Percentiles rank a stretch among this genome's conserved stretches.
phyloP scores from a whole-genome alignment of 1,139 yeast species.

The Geotrichum fermentans region DNA sequence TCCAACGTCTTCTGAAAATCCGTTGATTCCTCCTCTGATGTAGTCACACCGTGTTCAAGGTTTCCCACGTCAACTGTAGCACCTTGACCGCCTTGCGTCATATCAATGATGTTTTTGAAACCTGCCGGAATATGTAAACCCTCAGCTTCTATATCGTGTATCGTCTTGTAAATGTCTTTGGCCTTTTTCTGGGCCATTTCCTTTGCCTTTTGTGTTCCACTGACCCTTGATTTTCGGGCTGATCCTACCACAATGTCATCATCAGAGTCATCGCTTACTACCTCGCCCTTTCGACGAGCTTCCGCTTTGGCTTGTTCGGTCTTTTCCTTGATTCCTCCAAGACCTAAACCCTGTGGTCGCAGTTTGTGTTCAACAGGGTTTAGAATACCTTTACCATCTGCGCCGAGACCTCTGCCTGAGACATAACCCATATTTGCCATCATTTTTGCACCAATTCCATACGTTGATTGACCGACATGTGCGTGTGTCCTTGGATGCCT shows the following conservation, averaged over 20 bases:
- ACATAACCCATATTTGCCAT: constrained; percentile 83
- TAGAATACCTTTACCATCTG: constrained; percentile 62
- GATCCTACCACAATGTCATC: constrained; percentile 22
- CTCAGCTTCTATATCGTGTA: constrained; percentile 39
- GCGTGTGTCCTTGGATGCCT: constrained; percentile 6
- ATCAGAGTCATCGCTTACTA: constrained; percentile 24
- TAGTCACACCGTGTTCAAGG: not conserved
- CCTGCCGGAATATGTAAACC: constrained; percentile 40
- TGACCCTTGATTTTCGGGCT: constrained; percentile 22
- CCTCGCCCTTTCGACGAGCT: constrained; percentile 25
- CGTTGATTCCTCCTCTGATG: constrained; percentile 6
- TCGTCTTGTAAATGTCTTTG: constrained; percentile 37
- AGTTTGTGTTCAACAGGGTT: constrained; percentile 69
- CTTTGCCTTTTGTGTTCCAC: constrained; percentile 11
- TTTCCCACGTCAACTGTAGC: constrained; percentile 10
- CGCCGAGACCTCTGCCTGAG: constrained; percentile 79
- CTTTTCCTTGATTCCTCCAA: constrained; percentile 55
- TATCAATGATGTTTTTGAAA: constrained; percentile 34
- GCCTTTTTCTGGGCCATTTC: constrained; percentile 27
- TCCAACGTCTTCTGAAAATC: constrained; percentile 23
- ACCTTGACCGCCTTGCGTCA: constrained; percentile 26
- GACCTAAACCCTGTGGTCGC: constrained; percentile 61
- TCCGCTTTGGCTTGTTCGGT: constrained; percentile 26
- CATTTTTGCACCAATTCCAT: constrained; percentile 83
- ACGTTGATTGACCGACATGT: constrained; percentile 38